A percentile compares a stretch with the other conserved stretches of the same genome.
These are phyloP conservation scores for Scedosporium aurantiacum DNA, from an alignment of 2,329 filamentous ascomycete species.

Conservation along the genomic window DNA sequence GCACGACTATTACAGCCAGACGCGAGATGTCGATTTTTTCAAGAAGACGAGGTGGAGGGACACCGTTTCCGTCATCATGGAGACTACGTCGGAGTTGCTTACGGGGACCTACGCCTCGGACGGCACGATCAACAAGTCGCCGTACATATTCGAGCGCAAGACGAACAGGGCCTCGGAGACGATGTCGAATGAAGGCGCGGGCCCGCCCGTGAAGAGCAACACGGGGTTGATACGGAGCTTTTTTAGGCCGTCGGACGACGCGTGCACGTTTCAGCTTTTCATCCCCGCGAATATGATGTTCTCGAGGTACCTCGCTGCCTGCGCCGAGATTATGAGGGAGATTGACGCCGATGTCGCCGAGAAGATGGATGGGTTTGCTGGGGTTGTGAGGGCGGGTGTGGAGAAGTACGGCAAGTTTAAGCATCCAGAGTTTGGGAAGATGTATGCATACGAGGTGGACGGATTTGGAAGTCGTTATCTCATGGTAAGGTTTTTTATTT, in stretches of 20 bases:
- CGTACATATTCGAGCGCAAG: constrained; percentile 66
- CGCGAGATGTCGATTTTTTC: constrained; percentile 64
- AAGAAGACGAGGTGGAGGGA: constrained; percentile 59
- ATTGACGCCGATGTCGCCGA: constrained; percentile 39
- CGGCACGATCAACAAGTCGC: constrained; percentile 42
- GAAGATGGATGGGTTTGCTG: constrained; percentile 47
- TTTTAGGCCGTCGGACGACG: constrained; percentile 83
- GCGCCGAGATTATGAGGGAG: constrained; percentile 31
- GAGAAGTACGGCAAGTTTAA: constrained; percentile 55
- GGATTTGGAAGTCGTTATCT: constrained; percentile 50
- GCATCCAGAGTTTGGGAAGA: constrained; percentile 49
- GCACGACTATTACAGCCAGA: constrained; percentile 68
- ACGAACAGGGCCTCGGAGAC: constrained; percentile 73
- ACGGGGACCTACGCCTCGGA: constrained; percentile 58
- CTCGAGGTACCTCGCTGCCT: constrained; percentile 44
- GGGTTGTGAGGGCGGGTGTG: constrained; percentile 50
- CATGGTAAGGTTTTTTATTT: constrained; percentile 41
- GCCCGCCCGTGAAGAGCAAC: constrained; percentile 68
- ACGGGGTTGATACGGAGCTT: constrained; percentile 77
- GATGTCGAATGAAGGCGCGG: constrained; percentile 61
- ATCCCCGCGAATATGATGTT: constrained; percentile 87
- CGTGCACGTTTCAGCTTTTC: constrained; percentile 76
- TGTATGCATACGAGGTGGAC: constrained; percentile 62
- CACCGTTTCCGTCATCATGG: constrained; percentile 59
- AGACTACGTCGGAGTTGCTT: constrained; percentile 58